Evolutionary conservation across 208 protist genomes (phyloP).

Genomic region (Trypanosoma boissoni): DNA sequence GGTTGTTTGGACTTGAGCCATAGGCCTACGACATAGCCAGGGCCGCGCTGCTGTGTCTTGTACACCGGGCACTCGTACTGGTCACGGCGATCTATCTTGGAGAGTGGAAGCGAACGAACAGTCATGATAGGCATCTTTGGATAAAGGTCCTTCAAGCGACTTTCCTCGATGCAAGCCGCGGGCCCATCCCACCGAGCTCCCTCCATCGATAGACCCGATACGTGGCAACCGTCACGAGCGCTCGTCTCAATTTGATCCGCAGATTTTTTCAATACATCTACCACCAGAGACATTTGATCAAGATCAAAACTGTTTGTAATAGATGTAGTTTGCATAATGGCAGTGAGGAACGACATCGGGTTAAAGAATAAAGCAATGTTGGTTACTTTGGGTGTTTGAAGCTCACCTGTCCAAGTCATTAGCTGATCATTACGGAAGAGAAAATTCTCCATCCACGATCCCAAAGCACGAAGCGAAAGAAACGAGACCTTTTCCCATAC

Average conservation of each 20-base stretch:
- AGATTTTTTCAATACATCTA: constrained; percentile 96
- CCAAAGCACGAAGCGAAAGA: constrained; percentile 93
- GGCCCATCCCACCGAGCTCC: constrained; percentile 96
- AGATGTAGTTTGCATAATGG: constrained; percentile 98
- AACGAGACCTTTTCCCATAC: constrained; percentile 96
- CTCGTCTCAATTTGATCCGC: constrained; percentile 92
- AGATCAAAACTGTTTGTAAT: constrained; percentile 97
- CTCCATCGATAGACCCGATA: constrained; percentile 96
- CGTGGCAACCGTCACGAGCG: constrained; percentile 97
- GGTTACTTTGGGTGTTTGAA: constrained; percentile 93
- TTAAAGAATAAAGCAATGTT: constrained; percentile 98
- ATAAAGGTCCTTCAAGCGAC: constrained; percentile 93
- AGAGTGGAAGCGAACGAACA: constrained; percentile 87
- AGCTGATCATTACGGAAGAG: constrained; percentile 94
- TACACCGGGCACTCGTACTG: constrained; percentile 98
- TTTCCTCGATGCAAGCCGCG: constrained; percentile 89
- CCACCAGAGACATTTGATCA: constrained; percentile 94
- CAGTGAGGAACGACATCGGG: constrained; percentile 98
- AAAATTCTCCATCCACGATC: constrained; percentile 96
- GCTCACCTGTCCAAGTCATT: constrained; percentile 90
- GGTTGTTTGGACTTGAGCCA: constrained; percentile 95
- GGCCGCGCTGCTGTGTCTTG: constrained; percentile 94
- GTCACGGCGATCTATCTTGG: constrained; percentile 92
- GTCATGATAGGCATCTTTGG: constrained; percentile 95
- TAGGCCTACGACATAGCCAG: constrained; percentile 95